Conservation (phyloP, 2,329 filamentous ascomycete genomes). For the Fusarium torulosum region DNA sequence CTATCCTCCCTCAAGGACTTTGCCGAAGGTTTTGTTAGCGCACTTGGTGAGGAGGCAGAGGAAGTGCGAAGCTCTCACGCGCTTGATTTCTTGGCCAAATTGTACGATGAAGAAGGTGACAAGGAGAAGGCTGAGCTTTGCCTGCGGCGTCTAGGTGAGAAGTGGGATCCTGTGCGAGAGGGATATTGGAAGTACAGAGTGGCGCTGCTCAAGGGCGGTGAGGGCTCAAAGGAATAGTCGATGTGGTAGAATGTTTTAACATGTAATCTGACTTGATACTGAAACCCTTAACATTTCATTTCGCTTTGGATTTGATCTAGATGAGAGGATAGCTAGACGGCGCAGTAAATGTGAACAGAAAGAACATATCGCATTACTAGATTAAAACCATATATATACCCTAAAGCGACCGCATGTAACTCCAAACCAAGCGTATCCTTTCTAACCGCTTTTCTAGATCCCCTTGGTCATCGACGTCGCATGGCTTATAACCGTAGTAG, state of each 20-base stretch:
- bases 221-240: conserved; percentile 20
- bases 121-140: conserved; percentile 75
- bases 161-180: conserved; percentile 90
- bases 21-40: conserved; percentile 63
- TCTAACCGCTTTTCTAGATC: conserved; percentile 29
- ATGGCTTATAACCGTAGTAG: conserved; percentile 41
- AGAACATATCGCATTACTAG: conserved; percentile 44
- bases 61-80: conserved; percentile 73
- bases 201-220: conserved; percentile 44
- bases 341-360: conserved; percentile 7
- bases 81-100: conserved; percentile 78
- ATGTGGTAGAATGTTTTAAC: neutral
- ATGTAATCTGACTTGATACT: neutral
- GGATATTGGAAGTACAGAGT: conserved; percentile 86
- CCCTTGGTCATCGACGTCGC: conserved; percentile 42
- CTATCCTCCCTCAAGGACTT: conserved; percentile 62
- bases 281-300: neutral
- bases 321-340: neutral
- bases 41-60: conserved; percentile 61
- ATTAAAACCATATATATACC: conserved; percentile 48
- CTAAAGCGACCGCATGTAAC: conserved; percentile 24
- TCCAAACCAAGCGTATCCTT: conserved; percentile 40
- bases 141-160: conserved; percentile 79
- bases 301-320: neutral
- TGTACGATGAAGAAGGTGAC: conserved; percentile 69